Base-by-base conservation (phyloP, 176 grass and related monocot species). In the Aegilops sharonensis region DNA sequence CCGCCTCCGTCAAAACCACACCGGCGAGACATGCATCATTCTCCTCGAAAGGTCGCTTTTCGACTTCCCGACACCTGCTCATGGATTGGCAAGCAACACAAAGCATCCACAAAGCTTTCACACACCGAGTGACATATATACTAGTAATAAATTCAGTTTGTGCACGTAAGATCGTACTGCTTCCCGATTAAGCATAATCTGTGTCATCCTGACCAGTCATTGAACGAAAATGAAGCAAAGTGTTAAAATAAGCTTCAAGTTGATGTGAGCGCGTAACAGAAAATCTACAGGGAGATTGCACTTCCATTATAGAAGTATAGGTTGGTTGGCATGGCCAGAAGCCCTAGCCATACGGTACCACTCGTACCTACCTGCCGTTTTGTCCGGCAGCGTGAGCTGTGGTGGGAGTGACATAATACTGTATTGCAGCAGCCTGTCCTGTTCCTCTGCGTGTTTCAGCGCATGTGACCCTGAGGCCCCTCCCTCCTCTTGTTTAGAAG, bases 401-500 rank as follows among this genome's bases (percentile, higher is more conserved):
- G 11, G 64, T 5, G 27, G 27, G 27, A 27, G 8, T 47, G 45
- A 45, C 32, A 57, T 32, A 3, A 72, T 72, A 42, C 36, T 14
- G 32, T n/a, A 59, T 35, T 12, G 23, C 20, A 72, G 72, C 84
- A 10, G 32, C 37, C 3, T 72, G 42, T 83, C 27, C 12, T 79
- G 42, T 59, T 79, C 30, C 36, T 76, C 45, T 25, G 43, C 60
- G 34, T 81, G 23, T 64, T 40, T 3, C 70, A 43, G 21, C 2
- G 78, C 78, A 77, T 85, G 88, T 89, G 88, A 77, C 75, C 47
- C 36, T 68, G 37, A 34, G 36, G 40, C 17, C 10, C 48, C 45
- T 11, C 30, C 62, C 42, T 32, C 42, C 36, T 62, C 40, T 31
- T 9, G 54, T 35, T 52, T 15, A 5, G 13, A 73, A 62, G 52